A percentile compares a stretch with the other conserved stretches of the same genome.
These are phyloP conservation scores for Fagopyrum esculentum DNA, from an alignment of 148 eudicot genomes.

Conservation along the genomic window DNA sequence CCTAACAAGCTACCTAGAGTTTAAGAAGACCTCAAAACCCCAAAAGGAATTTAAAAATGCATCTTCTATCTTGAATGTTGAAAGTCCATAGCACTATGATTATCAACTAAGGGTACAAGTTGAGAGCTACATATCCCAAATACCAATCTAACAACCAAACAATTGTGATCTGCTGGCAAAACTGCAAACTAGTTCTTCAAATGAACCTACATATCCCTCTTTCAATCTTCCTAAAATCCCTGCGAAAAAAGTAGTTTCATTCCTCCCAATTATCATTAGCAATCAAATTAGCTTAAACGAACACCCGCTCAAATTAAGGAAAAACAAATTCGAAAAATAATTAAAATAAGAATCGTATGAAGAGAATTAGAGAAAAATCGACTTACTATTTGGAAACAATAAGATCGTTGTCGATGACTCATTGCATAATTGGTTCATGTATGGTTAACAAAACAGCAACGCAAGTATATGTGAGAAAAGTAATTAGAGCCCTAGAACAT, in stretches of 20 bases:
- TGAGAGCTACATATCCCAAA: not conserved
- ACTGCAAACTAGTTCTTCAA: not conserved
- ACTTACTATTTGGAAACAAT: slow-evolving; percentile 64
- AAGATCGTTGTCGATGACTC: slow-evolving; percentile 55
- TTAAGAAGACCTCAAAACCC: slow-evolving; percentile 3
- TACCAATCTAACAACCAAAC: too few relatives aligned
- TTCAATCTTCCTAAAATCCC: not conserved
- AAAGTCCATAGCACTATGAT: not conserved
- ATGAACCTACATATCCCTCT: not conserved
- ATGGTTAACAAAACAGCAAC: not conserved
- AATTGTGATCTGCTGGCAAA: too few relatives aligned
- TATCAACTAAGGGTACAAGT: not conserved
- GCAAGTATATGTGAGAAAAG: not conserved
- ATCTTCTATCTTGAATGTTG: not conserved
- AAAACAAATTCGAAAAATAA: not conserved
- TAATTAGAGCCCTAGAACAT: too few relatives aligned
- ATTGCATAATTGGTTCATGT: slow-evolving; percentile 29
- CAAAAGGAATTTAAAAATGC: not conserved
- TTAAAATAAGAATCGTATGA: not conserved
- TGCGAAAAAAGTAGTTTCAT: not conserved
- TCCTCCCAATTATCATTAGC: not conserved
- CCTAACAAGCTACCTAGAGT: not conserved
- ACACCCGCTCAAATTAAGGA: not conserved
- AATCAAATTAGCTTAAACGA: not conserved
- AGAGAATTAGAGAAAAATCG: not conserved